Base-by-base conservation (phyloP, 148 eudicot genomes). In the Chenopodium formosanum region DNA sequence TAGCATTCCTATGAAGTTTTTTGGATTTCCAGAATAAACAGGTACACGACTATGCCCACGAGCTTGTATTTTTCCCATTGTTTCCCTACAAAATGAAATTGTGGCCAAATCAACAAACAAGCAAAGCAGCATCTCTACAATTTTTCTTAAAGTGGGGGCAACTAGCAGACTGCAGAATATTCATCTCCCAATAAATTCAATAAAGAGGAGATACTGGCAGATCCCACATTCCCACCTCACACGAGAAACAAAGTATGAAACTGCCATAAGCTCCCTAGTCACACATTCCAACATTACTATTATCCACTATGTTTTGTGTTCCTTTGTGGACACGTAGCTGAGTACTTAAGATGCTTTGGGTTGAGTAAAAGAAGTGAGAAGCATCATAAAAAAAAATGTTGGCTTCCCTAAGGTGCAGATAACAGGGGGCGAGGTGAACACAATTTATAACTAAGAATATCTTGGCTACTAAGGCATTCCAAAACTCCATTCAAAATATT, bases 1-100 rank as follows among this genome's bases (percentile, higher is more conserved):
- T 76, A 95, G 87, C 81, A 95, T 97, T 80, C 99, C 99, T 87
- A 95, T 95, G 32, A 95, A 81, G 85, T 93, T 95, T 79, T 85
- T 95, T n/a, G 97, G 97, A 82, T 90, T 93, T 62, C 99, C 99
- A 77, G 97, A 93, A 82, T 93, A 94, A 63, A 95, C 99, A 81
- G 99, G 99, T 81, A 95, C 97, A 79, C 99, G 89, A 82, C 99
- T 95, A 78, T 95, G 99, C 73, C 99, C 99, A 72, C 99, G 93
- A 76, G 99, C 94, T 66, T 93, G 91, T 85, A 95, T 83, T 85
- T 92, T 94, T 79, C 97, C 99, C 94, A 95, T 92, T 79, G 97
- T 97, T 87, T 95, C 99, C 99, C 99, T 95, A 86, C 77, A 70
- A 22, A 62, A 62, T 20, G 66, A 62, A 62, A 62, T 14, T 2